Conservation (phyloP, 352 stramenopile genomes). For the Phytophthora syringae region DNA sequence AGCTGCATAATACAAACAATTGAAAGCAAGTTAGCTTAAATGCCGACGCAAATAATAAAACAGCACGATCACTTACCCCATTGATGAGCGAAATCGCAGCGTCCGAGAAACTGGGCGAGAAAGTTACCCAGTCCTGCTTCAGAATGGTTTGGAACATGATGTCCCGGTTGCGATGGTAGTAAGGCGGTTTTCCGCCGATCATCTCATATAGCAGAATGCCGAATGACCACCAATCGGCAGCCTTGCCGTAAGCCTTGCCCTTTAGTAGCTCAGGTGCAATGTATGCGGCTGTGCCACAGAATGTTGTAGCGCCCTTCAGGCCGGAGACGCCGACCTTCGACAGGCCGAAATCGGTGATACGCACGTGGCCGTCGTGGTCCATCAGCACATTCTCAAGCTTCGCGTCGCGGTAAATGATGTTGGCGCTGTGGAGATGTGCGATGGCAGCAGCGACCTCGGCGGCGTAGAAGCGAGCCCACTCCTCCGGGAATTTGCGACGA, state of each 20-base stretch:
- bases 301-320: conserved; percentile 89
- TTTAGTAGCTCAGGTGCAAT: conserved; percentile 93
- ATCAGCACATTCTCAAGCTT: conserved; percentile 97
- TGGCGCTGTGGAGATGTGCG: conserved; percentile 92
- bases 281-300: conserved; percentile 94
- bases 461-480: conserved; percentile 92
- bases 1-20: conserved; percentile 70
- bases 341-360: conserved; percentile 95
- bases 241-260: conserved; percentile 90
- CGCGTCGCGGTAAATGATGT: conserved; percentile 97
- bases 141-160: conserved; percentile 94
- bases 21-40: conserved; percentile 26
- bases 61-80: conserved; percentile 68
- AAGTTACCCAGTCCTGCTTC: conserved; percentile 94
- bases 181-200: conserved; percentile 92
- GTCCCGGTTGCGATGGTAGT: conserved; percentile 92
- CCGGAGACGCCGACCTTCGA: conserved; percentile 92
- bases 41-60: conserved; percentile 10
- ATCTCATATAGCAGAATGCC: conserved; percentile 96
- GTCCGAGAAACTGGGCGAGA: conserved; percentile 94
- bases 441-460: conserved; percentile 94
- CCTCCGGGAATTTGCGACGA: conserved; percentile 89
- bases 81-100: conserved; percentile 91
- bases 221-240: conserved; percentile 96
- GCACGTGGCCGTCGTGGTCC: conserved; percentile 94